These are phyloP conservation scores for Tagetes erecta DNA, from an alignment of 129 eudicot genomes.

Conservation along the genomic window DNA sequence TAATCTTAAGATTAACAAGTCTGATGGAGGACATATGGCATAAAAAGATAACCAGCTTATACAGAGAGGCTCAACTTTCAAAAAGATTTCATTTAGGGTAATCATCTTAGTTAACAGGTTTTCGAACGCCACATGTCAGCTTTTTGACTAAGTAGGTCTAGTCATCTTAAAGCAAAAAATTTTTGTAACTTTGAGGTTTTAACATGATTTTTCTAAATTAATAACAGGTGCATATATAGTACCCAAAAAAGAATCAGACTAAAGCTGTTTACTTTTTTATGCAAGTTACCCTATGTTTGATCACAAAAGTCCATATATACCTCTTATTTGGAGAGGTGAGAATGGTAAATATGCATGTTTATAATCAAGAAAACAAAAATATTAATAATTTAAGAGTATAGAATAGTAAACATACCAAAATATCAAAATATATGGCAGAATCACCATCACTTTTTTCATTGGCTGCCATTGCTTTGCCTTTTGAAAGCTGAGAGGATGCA, in stretches of 20 bases:
- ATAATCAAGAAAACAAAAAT: slow-evolving; percentile 5
- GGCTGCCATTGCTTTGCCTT: slow-evolving; percentile 40
- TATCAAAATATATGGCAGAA: slow-evolving; percentile 84
- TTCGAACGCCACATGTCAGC: too few relatives aligned
- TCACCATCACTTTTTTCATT: slow-evolving; percentile 39
- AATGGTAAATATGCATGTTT: too few relatives aligned
- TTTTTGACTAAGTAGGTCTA: not conserved
- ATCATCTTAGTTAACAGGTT: too few relatives aligned
- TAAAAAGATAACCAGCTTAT: not conserved
- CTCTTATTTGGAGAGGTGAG: too few relatives aligned
- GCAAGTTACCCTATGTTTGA: not conserved
- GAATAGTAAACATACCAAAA: slow-evolving; percentile 55
- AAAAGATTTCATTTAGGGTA: too few relatives aligned
- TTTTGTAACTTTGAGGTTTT: not conserved
- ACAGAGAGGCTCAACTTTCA: too few relatives aligned
- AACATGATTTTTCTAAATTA: not conserved
- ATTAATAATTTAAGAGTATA: not conserved
- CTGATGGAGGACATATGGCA: not conserved
- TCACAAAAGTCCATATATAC: not conserved
- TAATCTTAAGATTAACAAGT: not conserved
- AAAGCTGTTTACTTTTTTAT: not conserved
- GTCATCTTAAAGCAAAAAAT: not conserved
- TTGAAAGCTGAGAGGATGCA: slow-evolving; percentile 61
- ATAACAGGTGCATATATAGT: not conserved
- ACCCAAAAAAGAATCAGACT: not conserved